Evolutionary conservation across 108 stramenopile species (phyloP).

Genomic region (Stephanodiscus minutulus): DNA sequence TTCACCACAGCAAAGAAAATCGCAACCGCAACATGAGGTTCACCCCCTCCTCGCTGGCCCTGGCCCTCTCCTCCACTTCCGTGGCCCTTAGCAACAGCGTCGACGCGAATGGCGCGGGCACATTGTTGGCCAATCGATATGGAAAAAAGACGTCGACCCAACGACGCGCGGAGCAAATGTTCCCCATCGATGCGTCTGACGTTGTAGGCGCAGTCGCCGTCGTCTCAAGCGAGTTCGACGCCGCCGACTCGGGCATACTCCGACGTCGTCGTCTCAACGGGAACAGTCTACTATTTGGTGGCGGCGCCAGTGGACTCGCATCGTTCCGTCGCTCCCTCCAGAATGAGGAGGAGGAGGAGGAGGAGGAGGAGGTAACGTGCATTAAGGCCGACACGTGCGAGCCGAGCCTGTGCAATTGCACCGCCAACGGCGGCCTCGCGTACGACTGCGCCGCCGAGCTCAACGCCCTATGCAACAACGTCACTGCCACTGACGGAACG

Average conservation of each 20-base stretch:
- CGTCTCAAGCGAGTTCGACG: background rate
- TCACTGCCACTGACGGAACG: background rate
- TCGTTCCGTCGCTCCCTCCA: background rate
- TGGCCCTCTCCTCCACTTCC: constrained; percentile 4
- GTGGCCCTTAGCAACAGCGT: background rate
- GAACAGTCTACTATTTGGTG: background rate
- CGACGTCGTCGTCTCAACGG: background rate
- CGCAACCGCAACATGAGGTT: background rate
- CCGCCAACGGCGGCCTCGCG: background rate
- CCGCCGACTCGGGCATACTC: background rate
- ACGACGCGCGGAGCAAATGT: background rate
- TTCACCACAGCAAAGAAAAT: background rate
- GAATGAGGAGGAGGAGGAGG: too few relatives aligned
- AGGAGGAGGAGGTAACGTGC: constrained; percentile 9
- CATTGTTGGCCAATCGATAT: background rate
- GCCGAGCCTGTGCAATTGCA: constrained; percentile 22
- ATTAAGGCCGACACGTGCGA: constrained; percentile 21
- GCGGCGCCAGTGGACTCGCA: too few relatives aligned
- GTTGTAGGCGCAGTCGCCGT: background rate
- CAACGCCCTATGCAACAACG: constrained; percentile 17
- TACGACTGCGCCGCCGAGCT: constrained; percentile 20
- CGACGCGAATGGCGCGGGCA: background rate
- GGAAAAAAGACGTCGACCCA: background rate
- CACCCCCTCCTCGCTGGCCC: constrained; percentile 3
- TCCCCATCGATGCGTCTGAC: background rate